Base-by-base conservation (phyloP, 805 yeast genomes). In the Pichia cephalocereana region DNA sequence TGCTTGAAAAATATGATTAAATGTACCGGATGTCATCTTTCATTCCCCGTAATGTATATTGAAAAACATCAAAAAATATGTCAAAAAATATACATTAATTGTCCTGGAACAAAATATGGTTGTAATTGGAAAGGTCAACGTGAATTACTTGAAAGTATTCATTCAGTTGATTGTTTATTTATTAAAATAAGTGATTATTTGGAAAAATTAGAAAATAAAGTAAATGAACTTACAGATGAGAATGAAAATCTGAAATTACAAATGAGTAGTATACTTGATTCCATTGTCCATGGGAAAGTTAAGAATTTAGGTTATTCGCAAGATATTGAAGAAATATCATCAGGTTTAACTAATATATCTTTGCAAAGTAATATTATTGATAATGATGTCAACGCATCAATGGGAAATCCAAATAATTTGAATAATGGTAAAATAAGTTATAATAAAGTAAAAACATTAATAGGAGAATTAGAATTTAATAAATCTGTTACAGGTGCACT, bases 91-190 rank as follows among this genome's bases (percentile, higher is more conserved):
- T 68, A 68, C 44, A 57, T 70, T 15, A 60, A 62, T 45, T 77
- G 82, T 51, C 77, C 80, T 0, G 79, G 76, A 0, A 48, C 52
- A 18, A 65, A 62, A 30, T 72, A 68, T 44, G 82, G 82, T 2
- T 77, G 82, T 52, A 66, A 63, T 31, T 77, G 80, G 78, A 59
- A 59, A 40, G 71, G 71, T 2, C 57, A 62, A 27, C 48, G 63
- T 39, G 66, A 60, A 26, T n/a, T 64, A n/a, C 46, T 63, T 15
- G 41, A 58, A 6, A 50, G 57, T 11, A 54, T 64, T 8, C 71
- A 67, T 48, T 8, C 42, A 5, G 42, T 55, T 11, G 65, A 60
- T 30, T 67, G 71, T 45, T 50, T 56, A 0, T 62, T 65, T 43
- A 40, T 54, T 3, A 64, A 63, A 49, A 42, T 66, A 36, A 43